phyloP scores from a whole-genome alignment of 352 stramenopile genomes.

The Saprolegnia diclina region DNA sequence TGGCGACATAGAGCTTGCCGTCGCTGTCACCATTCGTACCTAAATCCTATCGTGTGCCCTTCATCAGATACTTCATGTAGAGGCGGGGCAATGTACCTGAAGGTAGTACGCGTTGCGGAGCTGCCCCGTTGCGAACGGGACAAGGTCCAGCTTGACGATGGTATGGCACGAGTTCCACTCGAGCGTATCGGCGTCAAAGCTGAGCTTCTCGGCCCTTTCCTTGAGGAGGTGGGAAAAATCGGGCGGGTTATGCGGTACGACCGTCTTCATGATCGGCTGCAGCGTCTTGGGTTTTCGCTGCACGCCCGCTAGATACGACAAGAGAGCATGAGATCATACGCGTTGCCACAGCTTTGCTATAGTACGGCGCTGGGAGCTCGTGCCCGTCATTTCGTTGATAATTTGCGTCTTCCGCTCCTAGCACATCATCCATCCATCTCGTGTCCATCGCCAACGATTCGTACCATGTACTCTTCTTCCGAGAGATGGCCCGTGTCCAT shows the following conservation, averaged over 20 bases:
- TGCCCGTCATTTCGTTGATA: conserved; percentile 84
- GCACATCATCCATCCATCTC: not conserved
- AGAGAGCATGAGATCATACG: not conserved
- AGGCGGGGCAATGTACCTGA: conserved; percentile 30
- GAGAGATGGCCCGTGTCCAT: conserved; percentile 73
- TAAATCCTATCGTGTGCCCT: conserved; percentile 27
- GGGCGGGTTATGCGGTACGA: conserved; percentile 65
- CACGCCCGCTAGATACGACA: not conserved
- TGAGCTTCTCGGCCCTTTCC: conserved; percentile 74
- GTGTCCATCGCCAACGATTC: not conserved
- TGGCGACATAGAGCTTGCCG: conserved; percentile 53
- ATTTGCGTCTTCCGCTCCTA: conserved; percentile 76
- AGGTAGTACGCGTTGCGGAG: conserved; percentile 77
- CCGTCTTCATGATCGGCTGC: conserved; percentile 74
- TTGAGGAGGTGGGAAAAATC: conserved; percentile 53
- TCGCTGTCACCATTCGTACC: conserved; percentile 21
- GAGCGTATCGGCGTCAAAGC: conserved; percentile 75
- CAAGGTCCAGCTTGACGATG: conserved; percentile 62
- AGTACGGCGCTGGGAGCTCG: conserved; percentile 49
- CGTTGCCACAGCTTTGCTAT: not conserved
- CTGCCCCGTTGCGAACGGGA: conserved; percentile 76
- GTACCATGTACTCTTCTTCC: conserved; percentile 59
- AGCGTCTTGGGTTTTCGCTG: conserved; percentile 29
- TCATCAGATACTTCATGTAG: conserved; percentile 25
- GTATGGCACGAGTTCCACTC: conserved; percentile 65